Conservation (phyloP, 1,284 basidiomycete species). For the Fomitopsis palustris region DNA sequence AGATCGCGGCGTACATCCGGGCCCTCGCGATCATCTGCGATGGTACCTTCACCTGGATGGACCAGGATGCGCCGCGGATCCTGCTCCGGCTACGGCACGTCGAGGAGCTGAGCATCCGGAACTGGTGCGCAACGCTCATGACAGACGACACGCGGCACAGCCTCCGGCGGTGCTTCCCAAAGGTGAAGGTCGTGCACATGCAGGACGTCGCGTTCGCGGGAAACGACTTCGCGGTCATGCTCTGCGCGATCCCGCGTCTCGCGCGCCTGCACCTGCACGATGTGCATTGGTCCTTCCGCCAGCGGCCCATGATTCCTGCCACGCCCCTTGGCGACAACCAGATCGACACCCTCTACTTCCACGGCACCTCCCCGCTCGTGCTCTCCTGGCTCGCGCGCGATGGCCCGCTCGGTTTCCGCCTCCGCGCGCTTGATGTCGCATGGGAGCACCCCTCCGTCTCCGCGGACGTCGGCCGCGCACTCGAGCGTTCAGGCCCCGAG, state of each 20-base stretch:
- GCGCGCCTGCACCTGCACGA: conserved; percentile 2
- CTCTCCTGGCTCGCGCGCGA: conserved; percentile 3
- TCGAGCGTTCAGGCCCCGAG: not conserved
- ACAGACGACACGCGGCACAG: not conserved
- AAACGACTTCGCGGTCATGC: conserved; percentile 1
- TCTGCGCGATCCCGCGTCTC: conserved; percentile 3
- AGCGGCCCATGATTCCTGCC: not conserved
- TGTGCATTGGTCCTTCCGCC: conserved; percentile 1
- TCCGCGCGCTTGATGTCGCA: not conserved
- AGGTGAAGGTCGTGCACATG: not conserved
- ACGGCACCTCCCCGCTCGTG: not conserved
- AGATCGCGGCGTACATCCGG: conserved; percentile 4
- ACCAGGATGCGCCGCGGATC: conserved; percentile 4
- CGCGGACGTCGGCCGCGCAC: not conserved
- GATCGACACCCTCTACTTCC: not conserved
- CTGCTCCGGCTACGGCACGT: conserved; percentile 2
- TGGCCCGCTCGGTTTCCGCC: not conserved
- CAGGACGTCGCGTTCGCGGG: conserved; percentile 2
- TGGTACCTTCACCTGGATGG: conserved; percentile 5
- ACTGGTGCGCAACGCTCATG: conserved; percentile 5
- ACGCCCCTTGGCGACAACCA: not conserved
- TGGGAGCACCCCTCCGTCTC: conserved; percentile 3
- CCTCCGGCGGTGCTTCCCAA: conserved; percentile 1
- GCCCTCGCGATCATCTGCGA: conserved; percentile 3
- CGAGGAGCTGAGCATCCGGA: conserved; percentile 2